Base-by-base conservation (phyloP, 495 filamentous ascomycete species). In the Neurospora sp. region DNA sequence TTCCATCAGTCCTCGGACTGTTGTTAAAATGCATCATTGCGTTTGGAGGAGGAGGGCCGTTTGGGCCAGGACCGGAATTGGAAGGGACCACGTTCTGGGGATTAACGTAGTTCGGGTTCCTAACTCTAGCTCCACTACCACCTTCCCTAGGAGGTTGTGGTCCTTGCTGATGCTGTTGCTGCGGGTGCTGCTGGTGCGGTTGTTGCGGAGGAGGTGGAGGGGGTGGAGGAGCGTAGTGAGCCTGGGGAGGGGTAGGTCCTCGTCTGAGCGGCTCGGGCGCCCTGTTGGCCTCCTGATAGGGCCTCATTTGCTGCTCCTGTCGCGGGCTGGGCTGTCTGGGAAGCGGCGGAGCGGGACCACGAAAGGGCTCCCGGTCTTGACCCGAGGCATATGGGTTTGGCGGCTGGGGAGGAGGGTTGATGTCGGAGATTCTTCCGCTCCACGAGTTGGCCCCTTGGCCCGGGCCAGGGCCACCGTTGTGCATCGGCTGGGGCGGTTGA, bases 1-100 rank as follows among this genome's bases (percentile, higher is more conserved):
- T 79, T 70, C 94, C 91, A 70, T 98, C 95, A 41, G 91, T 88
- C 37, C 91, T 89, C 46, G 94, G 94, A 77, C 91, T 96, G 75
- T 89, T 90, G 74, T 97, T 94, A 73, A 94, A 89, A 71, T 97
- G 88, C 68, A 96, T 94, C 73, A 94, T 86, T 10, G 82, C 78
- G 71, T 96, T 90, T 70, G 95, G 89, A 61, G 92, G 92, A 39
- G 81, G 78, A 5, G 80, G 78, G 2, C 82, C 81, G 42, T 81
- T 82, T 18, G 78, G 74, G 27, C 74, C 74, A 31, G 75, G 76
- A 0, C 73, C 75, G 38, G 74, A 69, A 68, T 44, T 75, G 6
- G 74, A 59, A 44, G 74, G 76, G 11, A 83, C 82, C 38, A 82
- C 83, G 35, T 87, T 86, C 69, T 87, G 87, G 38, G 89, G 87